Evolutionary conservation across 495 filamentous ascomycete genomes (phyloP), one percentile per base, ranked within the genome.

Genomic region (Talaromyces nanjingensis): DNA sequence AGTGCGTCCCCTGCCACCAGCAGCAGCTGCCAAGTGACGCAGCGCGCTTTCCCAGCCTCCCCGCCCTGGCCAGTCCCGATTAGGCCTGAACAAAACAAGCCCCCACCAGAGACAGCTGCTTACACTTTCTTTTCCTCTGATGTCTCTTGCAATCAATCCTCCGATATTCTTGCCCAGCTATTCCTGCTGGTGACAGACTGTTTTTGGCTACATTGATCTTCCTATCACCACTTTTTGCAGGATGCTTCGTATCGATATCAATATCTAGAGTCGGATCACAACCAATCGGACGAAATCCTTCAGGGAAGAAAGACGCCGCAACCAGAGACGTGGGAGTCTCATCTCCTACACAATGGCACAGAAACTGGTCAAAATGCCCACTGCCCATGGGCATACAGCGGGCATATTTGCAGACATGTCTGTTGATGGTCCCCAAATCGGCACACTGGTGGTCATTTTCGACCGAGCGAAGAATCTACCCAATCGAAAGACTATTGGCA

Each of bases 361-460:
- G 16, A 79, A 77, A 69, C 65, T 67, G 39, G 66, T 70, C 57
- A 72, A 69, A 60, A 53, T 78, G 62, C 66, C 73, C 64, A 69
- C 70, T 61, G 63, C 76, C 59, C 76, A 78, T 58, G 65, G 54
- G 14, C 94, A 96, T 79, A 91, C 93, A 3, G 91, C 96, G 1
- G 94, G 94, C 69, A 96, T 99, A 71, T 99, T 88, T 76, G 89
- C 93, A 1, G 96, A 98, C 77, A 93, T 96, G 87, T 92, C 87
- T 53, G 84, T 96, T 62, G 94, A 99, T 76, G 94, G 94, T 0
- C 94, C 94, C 4, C 85, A 92, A 47, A 96, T 98, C 72, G 94
- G 94, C 45, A 97, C 92, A 0, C 80, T 99, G 67, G 91, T 99
- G 54, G 82, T 92, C 45, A 86, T 99, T 65, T 83, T 99, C 65